Base-by-base conservation (phyloP, 495 filamentous ascomycete genomes). In the Hyaloscypha variabilis region DNA sequence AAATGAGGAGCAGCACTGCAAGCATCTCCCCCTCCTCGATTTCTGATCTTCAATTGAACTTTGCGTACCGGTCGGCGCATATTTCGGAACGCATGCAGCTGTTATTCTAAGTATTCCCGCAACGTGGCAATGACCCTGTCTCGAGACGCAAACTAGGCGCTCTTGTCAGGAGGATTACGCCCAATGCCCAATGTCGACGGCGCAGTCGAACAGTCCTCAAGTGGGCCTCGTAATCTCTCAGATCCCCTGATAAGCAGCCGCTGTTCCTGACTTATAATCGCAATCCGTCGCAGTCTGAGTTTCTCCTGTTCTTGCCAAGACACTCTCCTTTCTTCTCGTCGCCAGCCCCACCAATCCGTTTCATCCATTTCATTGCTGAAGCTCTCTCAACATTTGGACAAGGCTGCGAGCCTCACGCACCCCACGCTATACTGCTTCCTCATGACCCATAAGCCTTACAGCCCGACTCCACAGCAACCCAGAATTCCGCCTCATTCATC, bases 391-490 rank as follows among this genome's bases (percentile, higher is more conserved):
- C 10, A 31, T 36, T 36, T n/a, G 25, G 17, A 54, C 29, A 55
- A 54, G 64, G 64, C 64, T 66, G 29, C 30, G 50, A 61, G 64
- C 50, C 58, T 61, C 56, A 54, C 1, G 17, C 21, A 1, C 1
- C 21, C 19, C 52, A 39, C 3, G 30, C 23, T 1, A 24, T 3
- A 1, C 23, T 10, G 17, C 28, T 26, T 63, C 31, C 29, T 28
- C 8, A 57, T 63, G 31, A 56, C 61, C 8, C 52, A 57, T 42
- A 51, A 34, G 29, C 31, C 51, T 11, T 49, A 30, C 14, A 62
- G 26, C 28, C 14, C 8, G 10, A 63, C 28, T 28, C n/a, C 34
- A 8, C 52, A 49, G 21, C 52, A 26, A n/a, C 30, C 30, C 23
- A 63, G 28, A 53, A 17, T 2, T 36, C 6, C 24, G 8, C 5